Base-by-base conservation (phyloP, 768 basidiomycete species). In the Podaxis sp. region DNA sequence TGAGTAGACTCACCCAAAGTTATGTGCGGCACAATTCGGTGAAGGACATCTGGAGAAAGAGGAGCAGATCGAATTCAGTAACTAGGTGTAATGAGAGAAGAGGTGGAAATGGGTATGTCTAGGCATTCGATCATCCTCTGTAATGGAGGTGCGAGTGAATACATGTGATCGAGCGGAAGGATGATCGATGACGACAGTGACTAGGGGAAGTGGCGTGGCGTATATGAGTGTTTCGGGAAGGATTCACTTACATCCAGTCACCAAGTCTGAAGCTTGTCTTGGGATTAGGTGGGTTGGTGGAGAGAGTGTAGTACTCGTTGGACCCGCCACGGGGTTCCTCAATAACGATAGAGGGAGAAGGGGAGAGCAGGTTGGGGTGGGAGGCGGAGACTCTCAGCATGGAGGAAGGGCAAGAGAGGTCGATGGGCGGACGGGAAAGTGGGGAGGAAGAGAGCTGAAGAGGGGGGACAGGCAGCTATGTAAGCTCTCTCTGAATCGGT, bases 21-120 rank as follows among this genome's bases (percentile, higher is more conserved):
- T 93, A 73, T 92, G 90, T 13, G 89, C 90, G 68, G 85, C 87
- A 72, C 91, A 93, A 52, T 81, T 85, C 66, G 83, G 78, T 60
- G 84, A 82, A 60, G 76, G 77, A 70, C 91, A 93, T 78, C 91
- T 91, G 70, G 61, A 67, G 43, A 57, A 59, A 53, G 61, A 63
- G 55, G 68, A 68, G 72, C 65, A 66, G 65, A 67, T 65, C 55
- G 59, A 46, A 52, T 19, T 67, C 65, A 65, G 67, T 64, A 49
- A 60, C 19, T 38, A 52, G 22, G 38, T 17, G 46, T 36, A 5
- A 64, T 59, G 66, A 64, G 65, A 59, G 52, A 56, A 62, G 55
- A 50, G 55, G 64, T 69, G 43, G 66, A 68, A 64, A 67, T 62
- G 49, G 63, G 64, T 64, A 63, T 56, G 49, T 63, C 52, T 57